phyloP scores from a whole-genome alignment of 164 flowering plant species.

The Chimonanthus salicifolius region DNA sequence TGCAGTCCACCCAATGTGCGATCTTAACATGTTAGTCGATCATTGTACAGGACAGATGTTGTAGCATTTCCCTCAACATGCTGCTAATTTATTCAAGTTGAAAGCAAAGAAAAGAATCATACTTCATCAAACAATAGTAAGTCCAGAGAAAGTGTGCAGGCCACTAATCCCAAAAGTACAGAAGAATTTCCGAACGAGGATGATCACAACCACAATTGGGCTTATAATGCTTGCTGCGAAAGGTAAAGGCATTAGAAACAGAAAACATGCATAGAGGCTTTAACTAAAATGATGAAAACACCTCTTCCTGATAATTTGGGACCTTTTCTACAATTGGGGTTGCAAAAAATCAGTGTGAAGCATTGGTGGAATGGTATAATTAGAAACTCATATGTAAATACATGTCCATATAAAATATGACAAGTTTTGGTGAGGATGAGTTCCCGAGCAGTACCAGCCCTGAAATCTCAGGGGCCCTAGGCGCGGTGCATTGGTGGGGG shows the following conservation, averaged over 20 bases:
- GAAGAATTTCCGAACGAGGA: constrained; percentile 58
- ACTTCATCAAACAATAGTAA: constrained; percentile 70
- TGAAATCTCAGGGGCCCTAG: too few species aligned
- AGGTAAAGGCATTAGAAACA: neutral
- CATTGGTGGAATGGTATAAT: too few species aligned
- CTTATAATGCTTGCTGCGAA: constrained; percentile 49
- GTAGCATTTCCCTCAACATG: neutral
- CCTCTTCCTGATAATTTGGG: too few species aligned
- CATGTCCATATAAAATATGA: neutral
- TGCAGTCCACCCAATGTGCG: neutral
- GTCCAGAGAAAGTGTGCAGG: constrained; percentile 83
- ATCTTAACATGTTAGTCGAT: neutral
- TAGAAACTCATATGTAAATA: neutral
- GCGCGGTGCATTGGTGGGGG: too few species aligned
- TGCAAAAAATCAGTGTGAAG: too few species aligned
- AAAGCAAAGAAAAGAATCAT: constrained; percentile 6
- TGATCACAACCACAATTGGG: constrained; percentile 42
- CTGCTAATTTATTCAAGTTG: neutral
- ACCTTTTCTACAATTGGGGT: too few species aligned
- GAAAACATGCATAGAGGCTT: too few species aligned
- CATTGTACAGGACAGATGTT: too few species aligned
- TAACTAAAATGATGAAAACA: neutral
- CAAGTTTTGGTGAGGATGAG: too few species aligned
- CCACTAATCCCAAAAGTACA: constrained; percentile 77
- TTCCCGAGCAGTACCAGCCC: too few species aligned